phyloP scores from a whole-genome alignment of 345 rosid genomes.

The Camelina neglecta region DNA sequence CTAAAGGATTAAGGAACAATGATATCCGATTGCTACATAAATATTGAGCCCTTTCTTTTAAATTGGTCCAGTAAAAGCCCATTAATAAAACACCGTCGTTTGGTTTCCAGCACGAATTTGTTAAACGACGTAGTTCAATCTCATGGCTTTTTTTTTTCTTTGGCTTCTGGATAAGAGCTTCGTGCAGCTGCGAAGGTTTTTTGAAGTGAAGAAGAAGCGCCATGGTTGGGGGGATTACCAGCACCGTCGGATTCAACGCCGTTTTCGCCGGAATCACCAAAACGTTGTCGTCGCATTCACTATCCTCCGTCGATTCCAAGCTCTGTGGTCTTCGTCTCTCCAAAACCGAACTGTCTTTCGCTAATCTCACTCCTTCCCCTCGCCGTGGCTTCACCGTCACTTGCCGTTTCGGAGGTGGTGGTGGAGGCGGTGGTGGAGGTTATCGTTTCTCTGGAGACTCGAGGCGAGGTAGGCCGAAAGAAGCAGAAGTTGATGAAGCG shows the following conservation, averaged over 20 bases:
- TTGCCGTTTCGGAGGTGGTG: conserved; percentile 58
- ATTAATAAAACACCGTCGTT: not conserved
- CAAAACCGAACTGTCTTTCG: conserved; percentile 30
- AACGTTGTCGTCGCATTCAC: not conserved
- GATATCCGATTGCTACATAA: not conserved
- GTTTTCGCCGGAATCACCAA: conserved; percentile 43
- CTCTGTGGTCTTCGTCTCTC: conserved; percentile 54
- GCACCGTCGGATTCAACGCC: conserved; percentile 51
- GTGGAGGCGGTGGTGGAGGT: conserved; percentile 39
- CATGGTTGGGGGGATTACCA: conserved; percentile 80
- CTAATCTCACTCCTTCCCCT: conserved; percentile 36
- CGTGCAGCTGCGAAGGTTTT: conserved; percentile 17
- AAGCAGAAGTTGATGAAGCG: conserved; percentile 61
- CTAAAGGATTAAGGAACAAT: too few species aligned
- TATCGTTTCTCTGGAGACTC: conserved; percentile 50
- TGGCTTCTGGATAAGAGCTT: conserved; percentile 41
- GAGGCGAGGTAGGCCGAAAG: conserved; percentile 54
- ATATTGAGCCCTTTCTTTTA: not conserved
- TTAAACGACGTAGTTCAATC: not conserved
- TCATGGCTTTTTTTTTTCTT: not conserved
- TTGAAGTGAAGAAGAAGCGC: conserved; percentile 34
- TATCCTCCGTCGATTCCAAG: conserved; percentile 48
- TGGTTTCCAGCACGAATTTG: not conserved
- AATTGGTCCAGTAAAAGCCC: not conserved
- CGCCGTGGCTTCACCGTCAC: conserved; percentile 46